Evolutionary conservation across 2,329 filamentous ascomycete species (phyloP).

Genomic region (Cercospora sp.): DNA sequence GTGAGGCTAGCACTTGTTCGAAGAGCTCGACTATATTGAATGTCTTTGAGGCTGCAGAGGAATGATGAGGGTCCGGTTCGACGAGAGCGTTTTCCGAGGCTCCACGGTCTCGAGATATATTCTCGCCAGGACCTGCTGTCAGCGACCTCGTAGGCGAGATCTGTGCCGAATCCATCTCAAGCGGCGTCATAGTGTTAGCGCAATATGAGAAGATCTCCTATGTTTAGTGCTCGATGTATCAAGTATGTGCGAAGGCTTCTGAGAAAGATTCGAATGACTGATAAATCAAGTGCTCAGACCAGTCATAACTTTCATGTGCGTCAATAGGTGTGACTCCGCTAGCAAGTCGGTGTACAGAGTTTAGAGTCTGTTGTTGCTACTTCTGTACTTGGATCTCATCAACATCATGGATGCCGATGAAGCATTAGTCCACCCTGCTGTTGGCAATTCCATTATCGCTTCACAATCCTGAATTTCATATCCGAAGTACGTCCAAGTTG

Average conservation of each 20-base stretch:
- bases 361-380: neutral
- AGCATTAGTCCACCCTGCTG: neutral
- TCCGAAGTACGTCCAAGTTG: neutral
- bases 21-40: neutral
- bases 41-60: neutral
- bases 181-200: too few species aligned
- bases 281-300: neutral
- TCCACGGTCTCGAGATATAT: too few species aligned
- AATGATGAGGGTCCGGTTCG: neutral
- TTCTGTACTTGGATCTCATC: neutral
- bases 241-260: neutral
- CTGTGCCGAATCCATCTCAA: too few species aligned
- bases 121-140: too few species aligned
- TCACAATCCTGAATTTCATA: neutral
- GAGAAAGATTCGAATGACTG: neutral
- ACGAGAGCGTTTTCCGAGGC: too few species aligned
- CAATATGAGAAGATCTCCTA: too few species aligned
- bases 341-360: neutral
- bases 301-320: neutral
- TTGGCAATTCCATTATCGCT: neutral
- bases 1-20: neutral
- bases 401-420: neutral
- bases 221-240: neutral
- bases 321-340: neutral
- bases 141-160: too few species aligned